Evolutionary conservation across 192 early-diverging fungal species (phyloP).

Genomic region (Coemansia sp.): DNA sequence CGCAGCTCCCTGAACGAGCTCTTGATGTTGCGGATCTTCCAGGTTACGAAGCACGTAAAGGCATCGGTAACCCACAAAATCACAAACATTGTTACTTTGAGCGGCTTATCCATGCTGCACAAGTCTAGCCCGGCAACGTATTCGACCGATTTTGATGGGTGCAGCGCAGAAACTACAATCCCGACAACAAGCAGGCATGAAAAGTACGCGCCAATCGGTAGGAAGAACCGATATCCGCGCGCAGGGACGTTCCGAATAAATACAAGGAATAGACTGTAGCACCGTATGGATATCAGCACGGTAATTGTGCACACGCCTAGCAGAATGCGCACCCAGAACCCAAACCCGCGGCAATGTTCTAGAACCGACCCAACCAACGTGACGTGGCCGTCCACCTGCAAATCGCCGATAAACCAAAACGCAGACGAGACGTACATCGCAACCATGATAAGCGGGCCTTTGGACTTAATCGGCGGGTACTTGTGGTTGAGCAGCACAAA

Average conservation of each 20-base stretch:
- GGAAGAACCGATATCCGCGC: slow-evolving; percentile 23
- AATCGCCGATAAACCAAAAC: slow-evolving; percentile 45
- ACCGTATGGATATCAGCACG: slow-evolving; percentile 23
- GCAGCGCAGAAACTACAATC: slow-evolving; percentile 17
- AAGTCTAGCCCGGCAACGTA: slow-evolving; percentile 17
- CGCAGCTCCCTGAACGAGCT: slow-evolving; percentile 45
- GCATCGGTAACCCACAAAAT: slow-evolving; percentile 22
- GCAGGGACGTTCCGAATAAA: slow-evolving; percentile 15
- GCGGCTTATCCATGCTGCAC: slow-evolving; percentile 17
- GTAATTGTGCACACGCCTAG: slow-evolving; percentile 32
- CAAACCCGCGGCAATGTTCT: slow-evolving; percentile 32
- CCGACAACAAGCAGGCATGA: slow-evolving; percentile 13
- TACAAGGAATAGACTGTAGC: slow-evolving; percentile 24
- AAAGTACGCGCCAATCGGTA: slow-evolving; percentile 17
- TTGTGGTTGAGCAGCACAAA: slow-evolving; percentile 31
- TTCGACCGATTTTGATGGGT: slow-evolving; percentile 5
- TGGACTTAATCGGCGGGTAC: slow-evolving; percentile 45
- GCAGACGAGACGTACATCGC: slow-evolving; percentile 9
- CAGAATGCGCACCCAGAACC: slow-evolving; percentile 35
- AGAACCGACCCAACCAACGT: slow-evolving; percentile 10
- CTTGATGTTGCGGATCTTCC: slow-evolving; percentile 35
- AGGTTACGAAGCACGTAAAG: slow-evolving; percentile 22
- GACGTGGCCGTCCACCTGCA: slow-evolving; percentile 32
- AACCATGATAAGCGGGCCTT: slow-evolving; percentile 35
- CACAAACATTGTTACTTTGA: slow-evolving; percentile 28